Conservation (phyloP, 2,329 filamentous ascomycete species). For the Domatiomyces catenatus region DNA sequence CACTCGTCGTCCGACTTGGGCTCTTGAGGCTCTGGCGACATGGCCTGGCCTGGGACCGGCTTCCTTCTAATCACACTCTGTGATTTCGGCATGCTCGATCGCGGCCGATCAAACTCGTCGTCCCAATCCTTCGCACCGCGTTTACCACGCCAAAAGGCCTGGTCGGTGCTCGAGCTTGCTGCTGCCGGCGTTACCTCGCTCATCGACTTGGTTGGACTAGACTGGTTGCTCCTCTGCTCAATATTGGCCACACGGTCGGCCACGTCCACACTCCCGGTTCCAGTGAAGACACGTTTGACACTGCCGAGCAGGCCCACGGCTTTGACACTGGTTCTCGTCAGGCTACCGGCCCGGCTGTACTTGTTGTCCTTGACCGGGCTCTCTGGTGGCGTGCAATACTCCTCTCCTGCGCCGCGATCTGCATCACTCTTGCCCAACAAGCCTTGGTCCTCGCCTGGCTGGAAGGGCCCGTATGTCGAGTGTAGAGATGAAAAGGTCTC, state of each 20-base stretch:
- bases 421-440: slow-evolving; percentile 8
- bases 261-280: slow-evolving; percentile 20
- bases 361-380: slow-evolving; percentile 12
- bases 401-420: slow-evolving; percentile 3
- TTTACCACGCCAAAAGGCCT: slow-evolving; percentile 33
- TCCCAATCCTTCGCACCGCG: slow-evolving; percentile 40
- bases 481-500: slow-evolving; percentile 11
- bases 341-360: slow-evolving; percentile 31
- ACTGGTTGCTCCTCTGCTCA: slow-evolving; percentile 8
- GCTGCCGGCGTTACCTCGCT: slow-evolving; percentile 23
- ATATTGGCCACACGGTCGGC: slow-evolving; percentile 16
- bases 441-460: slow-evolving; percentile 8
- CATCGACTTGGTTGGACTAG: slow-evolving; percentile 13
- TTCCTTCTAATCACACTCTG: slow-evolving; percentile 17
- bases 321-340: slow-evolving; percentile 43
- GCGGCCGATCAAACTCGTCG: slow-evolving; percentile 21
- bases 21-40: slow-evolving; percentile 13
- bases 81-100: slow-evolving; percentile 18
- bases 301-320: slow-evolving; percentile 55
- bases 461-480: slow-evolving; percentile 3
- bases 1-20: slow-evolving; percentile 38
- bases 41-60: slow-evolving; percentile 13
- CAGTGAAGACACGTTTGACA: slow-evolving; percentile 46
- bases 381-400: slow-evolving; percentile 10
- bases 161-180: slow-evolving; percentile 34